phyloP scores from a whole-genome alignment of 192 early-diverging fungal genomes.

The Endogone sp. region DNA sequence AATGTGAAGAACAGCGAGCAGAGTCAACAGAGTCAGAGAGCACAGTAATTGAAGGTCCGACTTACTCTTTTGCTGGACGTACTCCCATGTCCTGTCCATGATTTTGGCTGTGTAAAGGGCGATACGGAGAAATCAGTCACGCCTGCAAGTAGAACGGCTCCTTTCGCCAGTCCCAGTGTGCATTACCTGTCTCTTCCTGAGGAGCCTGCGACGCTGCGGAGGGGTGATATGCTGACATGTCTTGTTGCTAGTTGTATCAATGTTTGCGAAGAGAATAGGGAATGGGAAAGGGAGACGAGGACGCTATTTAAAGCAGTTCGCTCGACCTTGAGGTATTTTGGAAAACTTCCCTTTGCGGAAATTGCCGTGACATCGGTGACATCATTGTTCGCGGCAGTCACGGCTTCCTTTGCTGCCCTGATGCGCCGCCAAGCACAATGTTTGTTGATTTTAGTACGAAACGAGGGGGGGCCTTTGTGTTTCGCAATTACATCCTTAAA shows the following conservation, averaged over 20 bases:
- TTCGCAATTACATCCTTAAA: too few relatives aligned
- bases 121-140: neutral
- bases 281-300: too few relatives aligned
- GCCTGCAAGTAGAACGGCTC: too few relatives aligned
- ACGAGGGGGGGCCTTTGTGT: too few relatives aligned
- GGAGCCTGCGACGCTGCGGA: conserved; percentile 46
- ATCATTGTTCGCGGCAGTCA: neutral
- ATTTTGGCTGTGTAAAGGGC: conserved; percentile 36
- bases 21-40: neutral
- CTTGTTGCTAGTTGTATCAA: neutral
- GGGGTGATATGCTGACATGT: conserved; percentile 17
- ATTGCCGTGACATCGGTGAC: neutral
- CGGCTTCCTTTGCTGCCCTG: neutral
- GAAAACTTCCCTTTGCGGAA: neutral
- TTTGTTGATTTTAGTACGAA: too few relatives aligned
- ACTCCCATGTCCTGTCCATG: conserved; percentile 83
- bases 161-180: too few relatives aligned
- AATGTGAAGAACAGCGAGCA: too few relatives aligned
- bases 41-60: neutral
- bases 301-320: too few relatives aligned
- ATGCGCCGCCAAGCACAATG: neutral
- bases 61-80: conserved; percentile 90
- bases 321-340: too few relatives aligned
- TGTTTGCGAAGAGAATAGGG: too few relatives aligned
- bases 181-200: conserved; percentile 52